Evolutionary conservation across 352 stramenopile genomes (phyloP), one percentile per base, ranked within the genome.

Genomic region (Pythium brachiatum): DNA sequence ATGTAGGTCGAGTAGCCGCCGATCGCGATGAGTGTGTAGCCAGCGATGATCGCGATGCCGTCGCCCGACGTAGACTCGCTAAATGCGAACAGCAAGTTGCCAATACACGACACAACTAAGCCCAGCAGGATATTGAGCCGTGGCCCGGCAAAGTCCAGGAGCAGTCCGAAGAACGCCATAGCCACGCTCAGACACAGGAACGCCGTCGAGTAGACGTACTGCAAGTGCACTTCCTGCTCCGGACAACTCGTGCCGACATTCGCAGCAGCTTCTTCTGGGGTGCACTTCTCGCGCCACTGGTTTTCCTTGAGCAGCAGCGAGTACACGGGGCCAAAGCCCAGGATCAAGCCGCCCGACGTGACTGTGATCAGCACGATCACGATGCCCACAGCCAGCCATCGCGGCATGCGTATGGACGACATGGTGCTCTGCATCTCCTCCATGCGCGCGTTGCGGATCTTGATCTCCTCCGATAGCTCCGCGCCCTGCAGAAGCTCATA

Each of bases 281-380:
- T 53, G 32, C 73, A 83, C 26, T 72, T 54, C 55, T 86, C 77
- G 21, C 67, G 71, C 74, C 77, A 83, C 52, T 83, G 73, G 3
- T 65, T 60, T 20, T 83, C 75, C 20, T 63, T 44, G 29, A 83
- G 64, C 31, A 86, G 65, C 44, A 76, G 56, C 51, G 77, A 73
- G 66, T 86, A 86, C 27, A 86, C 63, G 20, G 75, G 73, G 0
- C 77, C 73, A 46, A 83, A 86, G 44, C 77, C 73, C 7, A 86
- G 64, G 38, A 81, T 76, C 38, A 86, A 62, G 0, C 77, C 77
- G 12, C 34, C 36, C 13, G 53, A 60, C 53, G 27, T 51, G 12
- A 52, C 1, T 0, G 53, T 60, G 36, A 60, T 60, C 21, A 60
- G 53, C 53, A 34, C 5, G 15, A 50, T 31, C 13, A 38, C 41